Percentiles rank a stretch among this genome's conserved stretches.
Evolutionary conservation across 441 rosid genomes (phyloP).

Genomic region (Flueggea neowawraea): DNA sequence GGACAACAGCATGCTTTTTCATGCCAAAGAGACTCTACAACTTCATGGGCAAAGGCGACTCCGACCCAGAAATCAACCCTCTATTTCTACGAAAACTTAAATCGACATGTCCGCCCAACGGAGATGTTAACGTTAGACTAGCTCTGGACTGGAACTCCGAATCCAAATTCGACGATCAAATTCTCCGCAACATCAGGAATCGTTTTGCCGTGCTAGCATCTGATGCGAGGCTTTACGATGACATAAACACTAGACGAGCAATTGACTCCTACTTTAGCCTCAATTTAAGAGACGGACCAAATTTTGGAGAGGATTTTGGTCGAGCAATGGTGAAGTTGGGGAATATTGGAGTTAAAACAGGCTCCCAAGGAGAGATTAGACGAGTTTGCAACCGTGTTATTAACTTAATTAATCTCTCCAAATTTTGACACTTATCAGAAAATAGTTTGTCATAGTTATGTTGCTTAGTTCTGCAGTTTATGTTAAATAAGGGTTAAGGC

Average conservation of each 20-base stretch:
- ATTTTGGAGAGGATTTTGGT: slow-evolving; percentile 51
- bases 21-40: slow-evolving; percentile 46
- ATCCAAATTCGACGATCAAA: slow-evolving; percentile 41
- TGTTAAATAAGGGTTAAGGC: not conserved
- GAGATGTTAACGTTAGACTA: slow-evolving; percentile 35
- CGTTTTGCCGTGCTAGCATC: slow-evolving; percentile 62
- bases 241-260: slow-evolving; percentile 23
- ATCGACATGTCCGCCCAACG: slow-evolving; percentile 42
- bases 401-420: not conserved
- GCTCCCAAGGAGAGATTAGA: slow-evolving; percentile 65
- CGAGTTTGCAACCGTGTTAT: slow-evolving; percentile 29
- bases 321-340: slow-evolving; percentile 65
- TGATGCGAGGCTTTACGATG: slow-evolving; percentile 57
- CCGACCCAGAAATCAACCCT: slow-evolving; percentile 52
- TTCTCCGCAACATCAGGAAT: slow-evolving; percentile 42
- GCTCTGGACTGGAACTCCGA: slow-evolving; percentile 50
- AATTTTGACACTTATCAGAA: no score
- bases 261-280: slow-evolving; percentile 37
- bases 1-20: slow-evolving; percentile 68
- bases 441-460: no score
- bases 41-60: slow-evolving; percentile 34
- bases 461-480: no score
- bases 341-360: slow-evolving; percentile 51
- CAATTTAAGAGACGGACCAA: slow-evolving; percentile 8
- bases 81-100: slow-evolving; percentile 34